These are phyloP conservation scores for Chalciporus sphaerocephalus DNA, from an alignment of 768 basidiomycete species.

Conservation along the genomic window DNA sequence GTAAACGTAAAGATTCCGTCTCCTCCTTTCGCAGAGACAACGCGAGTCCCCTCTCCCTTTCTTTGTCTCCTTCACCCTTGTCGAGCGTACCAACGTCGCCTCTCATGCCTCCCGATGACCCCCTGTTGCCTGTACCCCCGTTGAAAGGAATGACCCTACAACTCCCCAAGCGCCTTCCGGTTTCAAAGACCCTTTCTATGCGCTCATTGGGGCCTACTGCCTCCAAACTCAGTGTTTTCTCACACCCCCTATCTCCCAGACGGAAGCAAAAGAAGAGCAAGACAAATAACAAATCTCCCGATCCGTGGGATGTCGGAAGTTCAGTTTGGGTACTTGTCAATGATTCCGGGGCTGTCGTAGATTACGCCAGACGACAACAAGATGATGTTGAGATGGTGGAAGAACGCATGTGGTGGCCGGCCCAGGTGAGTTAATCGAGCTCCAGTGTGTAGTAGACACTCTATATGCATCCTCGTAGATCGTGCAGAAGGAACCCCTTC, in stretches of 20 bases:
- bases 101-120: constrained; percentile 11
- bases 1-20: constrained; percentile 28
- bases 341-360: constrained; percentile 33
- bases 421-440: constrained; percentile 43
- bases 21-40: constrained; percentile 10
- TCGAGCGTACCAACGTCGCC: constrained; percentile 23
- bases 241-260: constrained; percentile 21
- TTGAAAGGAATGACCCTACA: not conserved
- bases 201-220: constrained; percentile 2
- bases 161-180: constrained; percentile 4
- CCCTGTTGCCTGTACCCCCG: constrained; percentile 10
- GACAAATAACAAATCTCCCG: not conserved
- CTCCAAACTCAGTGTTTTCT: constrained; percentile 9
- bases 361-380: constrained; percentile 23
- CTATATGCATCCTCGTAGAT: constrained; percentile 14
- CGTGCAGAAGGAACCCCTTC: constrained; percentile 26
- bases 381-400: constrained; percentile 18
- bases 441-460: not conserved
- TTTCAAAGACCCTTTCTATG: constrained; percentile 15
- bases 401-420: constrained; percentile 65
- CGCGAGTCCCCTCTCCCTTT: constrained; percentile 6
- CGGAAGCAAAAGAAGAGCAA: constrained; percentile 19
- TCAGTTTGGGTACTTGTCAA: constrained; percentile 55
- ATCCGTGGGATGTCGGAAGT: constrained; percentile 31
- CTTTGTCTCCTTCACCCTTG: constrained; percentile 24